A percentile compares a stretch with the other conserved stretches of the same genome.
Conservation (phyloP, 805 yeast genomes). For the Zygoascus flipseniorum region DNA sequence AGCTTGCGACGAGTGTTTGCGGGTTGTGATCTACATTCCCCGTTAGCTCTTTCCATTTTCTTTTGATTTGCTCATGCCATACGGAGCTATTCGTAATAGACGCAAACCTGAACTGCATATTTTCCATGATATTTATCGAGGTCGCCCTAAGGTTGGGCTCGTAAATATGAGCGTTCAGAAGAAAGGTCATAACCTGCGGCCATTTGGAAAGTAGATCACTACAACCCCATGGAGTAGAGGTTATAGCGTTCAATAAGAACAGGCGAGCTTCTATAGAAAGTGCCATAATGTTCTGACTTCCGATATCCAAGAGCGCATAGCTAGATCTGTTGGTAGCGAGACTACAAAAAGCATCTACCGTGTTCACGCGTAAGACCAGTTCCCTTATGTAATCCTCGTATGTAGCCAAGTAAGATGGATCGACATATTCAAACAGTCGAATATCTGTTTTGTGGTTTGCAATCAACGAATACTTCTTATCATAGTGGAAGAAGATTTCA, state of each 20-base stretch:
- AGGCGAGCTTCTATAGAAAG: constrained; percentile 23
- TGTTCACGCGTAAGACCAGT: constrained; percentile 21
- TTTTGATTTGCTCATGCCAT: neutral
- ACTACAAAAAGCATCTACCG: constrained; percentile 22
- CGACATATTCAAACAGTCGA: constrained; percentile 21
- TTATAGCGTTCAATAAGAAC: constrained; percentile 20
- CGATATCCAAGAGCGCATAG: constrained; percentile 16
- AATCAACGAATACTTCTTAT: neutral
- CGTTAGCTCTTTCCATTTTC: neutral
- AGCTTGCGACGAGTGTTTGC: neutral
- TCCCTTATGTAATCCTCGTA: constrained; percentile 14
- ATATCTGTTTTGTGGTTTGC: neutral
- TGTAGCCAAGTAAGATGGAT: constrained; percentile 21
- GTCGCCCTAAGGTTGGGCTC: neutral
- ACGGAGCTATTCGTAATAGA: neutral
- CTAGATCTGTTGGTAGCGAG: constrained; percentile 16
- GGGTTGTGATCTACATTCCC: neutral
- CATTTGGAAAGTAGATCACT: constrained; percentile 21
- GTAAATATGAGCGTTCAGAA: neutral
- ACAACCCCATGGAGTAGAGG: constrained; percentile 19
- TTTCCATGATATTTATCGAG: neutral
- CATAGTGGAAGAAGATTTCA: neutral
- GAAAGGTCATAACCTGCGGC: constrained; percentile 24
- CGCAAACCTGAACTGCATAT: neutral
- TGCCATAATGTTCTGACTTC: constrained; percentile 15